Conservation (phyloP, 345 rosid genomes). For the Eucalyptus regnans region DNA sequence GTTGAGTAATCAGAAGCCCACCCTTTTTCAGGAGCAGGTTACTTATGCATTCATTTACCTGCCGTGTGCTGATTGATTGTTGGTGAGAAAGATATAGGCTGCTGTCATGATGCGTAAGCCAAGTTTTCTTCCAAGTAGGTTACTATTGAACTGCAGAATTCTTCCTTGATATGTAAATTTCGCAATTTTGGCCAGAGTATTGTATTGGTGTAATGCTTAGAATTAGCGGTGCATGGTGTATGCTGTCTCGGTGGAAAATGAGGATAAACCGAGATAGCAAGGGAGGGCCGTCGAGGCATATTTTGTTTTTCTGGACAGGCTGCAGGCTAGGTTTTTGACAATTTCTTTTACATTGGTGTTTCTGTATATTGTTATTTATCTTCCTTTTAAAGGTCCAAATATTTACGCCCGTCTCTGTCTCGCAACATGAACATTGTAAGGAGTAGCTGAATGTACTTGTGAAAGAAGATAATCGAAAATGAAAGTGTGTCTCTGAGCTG, state of each 20-base stretch:
- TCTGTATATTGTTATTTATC: not conserved
- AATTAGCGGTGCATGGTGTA: not conserved
- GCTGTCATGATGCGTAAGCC: not conserved
- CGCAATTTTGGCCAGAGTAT: not conserved
- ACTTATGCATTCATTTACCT: not conserved
- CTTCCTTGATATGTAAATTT: not conserved
- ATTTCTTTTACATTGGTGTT: not conserved
- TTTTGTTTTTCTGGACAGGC: not conserved
- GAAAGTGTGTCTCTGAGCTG: not conserved
- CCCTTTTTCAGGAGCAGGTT: not conserved
- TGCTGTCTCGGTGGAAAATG: not conserved
- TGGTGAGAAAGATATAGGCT: not conserved
- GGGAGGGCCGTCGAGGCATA: not conserved
- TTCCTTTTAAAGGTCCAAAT: not conserved
- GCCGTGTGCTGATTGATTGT: not conserved
- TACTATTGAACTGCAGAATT: not conserved
- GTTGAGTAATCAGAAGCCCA: slow-evolving; percentile 20
- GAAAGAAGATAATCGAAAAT: not conserved
- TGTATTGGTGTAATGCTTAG: not conserved
- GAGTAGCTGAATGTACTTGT: not conserved
- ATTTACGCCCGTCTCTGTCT: not conserved
- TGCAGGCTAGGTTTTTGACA: not conserved
- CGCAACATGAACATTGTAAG: not conserved
- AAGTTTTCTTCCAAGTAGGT: not conserved
- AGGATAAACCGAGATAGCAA: not conserved